phyloP scores from a whole-genome alignment of 768 basidiomycete species.

The Mycena galopus region DNA sequence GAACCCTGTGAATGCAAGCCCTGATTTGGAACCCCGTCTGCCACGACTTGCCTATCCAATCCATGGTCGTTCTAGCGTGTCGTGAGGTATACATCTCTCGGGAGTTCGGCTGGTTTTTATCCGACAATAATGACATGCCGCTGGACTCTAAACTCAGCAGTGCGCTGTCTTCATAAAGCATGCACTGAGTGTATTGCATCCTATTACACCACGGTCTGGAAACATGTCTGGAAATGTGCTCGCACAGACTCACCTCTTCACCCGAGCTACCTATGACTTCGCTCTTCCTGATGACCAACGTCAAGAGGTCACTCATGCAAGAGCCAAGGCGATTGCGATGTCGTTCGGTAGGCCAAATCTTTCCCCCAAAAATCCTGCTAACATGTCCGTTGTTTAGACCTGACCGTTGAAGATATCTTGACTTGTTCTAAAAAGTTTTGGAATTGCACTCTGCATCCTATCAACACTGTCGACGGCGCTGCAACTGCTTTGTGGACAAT shows the following conservation, averaged over 20 bases:
- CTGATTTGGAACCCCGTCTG: too few species aligned
- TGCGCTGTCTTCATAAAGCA: too few species aligned
- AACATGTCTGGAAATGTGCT: neutral
- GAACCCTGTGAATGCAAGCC: too few species aligned
- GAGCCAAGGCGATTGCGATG: neutral
- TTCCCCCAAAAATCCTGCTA: neutral
- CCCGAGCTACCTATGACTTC: neutral
- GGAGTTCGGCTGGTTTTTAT: too few species aligned
- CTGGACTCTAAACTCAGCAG: too few species aligned
- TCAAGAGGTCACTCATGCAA: neutral
- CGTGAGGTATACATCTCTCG: too few species aligned
- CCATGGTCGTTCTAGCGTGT: too few species aligned
- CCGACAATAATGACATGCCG: too few species aligned
- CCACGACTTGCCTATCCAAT: too few species aligned
- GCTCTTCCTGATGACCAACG: neutral
- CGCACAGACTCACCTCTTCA: neutral
- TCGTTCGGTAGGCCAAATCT: neutral
- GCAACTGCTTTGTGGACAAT: constrained; percentile 48
- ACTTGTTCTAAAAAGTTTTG: constrained; percentile 48
- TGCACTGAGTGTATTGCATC: too few species aligned
- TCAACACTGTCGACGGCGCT: constrained; percentile 45
- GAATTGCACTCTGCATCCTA: constrained; percentile 48
- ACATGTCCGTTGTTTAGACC: neutral
- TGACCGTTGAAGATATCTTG: neutral
- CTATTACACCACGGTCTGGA: too few species aligned